Evolutionary conservation across 2,329 filamentous ascomycete species (phyloP).

Genomic region (Trichoderma asperellum): DNA sequence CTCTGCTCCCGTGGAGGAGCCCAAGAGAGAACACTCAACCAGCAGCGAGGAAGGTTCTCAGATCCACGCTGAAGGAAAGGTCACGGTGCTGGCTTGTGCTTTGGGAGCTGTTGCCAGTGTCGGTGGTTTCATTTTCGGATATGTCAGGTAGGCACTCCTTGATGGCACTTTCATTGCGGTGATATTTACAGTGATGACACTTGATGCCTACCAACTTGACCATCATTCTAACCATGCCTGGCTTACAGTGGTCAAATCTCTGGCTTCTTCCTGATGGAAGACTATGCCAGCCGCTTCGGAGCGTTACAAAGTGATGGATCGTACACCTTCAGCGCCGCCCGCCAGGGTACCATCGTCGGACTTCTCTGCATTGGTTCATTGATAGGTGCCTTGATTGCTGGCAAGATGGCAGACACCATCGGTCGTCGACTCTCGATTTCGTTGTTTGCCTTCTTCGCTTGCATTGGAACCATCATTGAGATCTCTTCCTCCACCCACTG

Average conservation of each 20-base stretch:
- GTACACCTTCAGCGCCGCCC: conserved; percentile 20
- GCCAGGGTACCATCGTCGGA: conserved; percentile 20
- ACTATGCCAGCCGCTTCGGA: conserved; percentile 24
- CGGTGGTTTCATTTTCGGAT: conserved; percentile 24
- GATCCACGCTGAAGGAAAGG: neutral
- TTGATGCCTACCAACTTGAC: neutral
- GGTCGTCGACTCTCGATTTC: conserved; percentile 25
- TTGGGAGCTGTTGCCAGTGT: conserved; percentile 20
- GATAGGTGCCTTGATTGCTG: conserved; percentile 14
- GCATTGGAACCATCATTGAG: conserved; percentile 13
- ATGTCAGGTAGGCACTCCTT: conserved; percentile 16
- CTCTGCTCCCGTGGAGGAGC: conserved; percentile 1
- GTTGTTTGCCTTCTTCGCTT: conserved; percentile 18
- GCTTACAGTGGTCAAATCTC: conserved; percentile 18
- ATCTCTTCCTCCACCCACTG: conserved; percentile 18
- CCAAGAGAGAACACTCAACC: conserved; percentile 9
- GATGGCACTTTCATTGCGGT: neutral
- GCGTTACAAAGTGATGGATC: conserved; percentile 22
- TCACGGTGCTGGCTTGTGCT: conserved; percentile 19
- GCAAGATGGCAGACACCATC: conserved; percentile 18
- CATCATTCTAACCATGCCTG: neutral
- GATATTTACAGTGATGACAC: neutral
- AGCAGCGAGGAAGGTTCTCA: neutral
- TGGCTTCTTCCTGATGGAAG: conserved; percentile 23
- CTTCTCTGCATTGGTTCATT: conserved; percentile 12